Conservation (phyloP, 2,329 filamentous ascomycete species). For the Claviceps quebecensis region DNA sequence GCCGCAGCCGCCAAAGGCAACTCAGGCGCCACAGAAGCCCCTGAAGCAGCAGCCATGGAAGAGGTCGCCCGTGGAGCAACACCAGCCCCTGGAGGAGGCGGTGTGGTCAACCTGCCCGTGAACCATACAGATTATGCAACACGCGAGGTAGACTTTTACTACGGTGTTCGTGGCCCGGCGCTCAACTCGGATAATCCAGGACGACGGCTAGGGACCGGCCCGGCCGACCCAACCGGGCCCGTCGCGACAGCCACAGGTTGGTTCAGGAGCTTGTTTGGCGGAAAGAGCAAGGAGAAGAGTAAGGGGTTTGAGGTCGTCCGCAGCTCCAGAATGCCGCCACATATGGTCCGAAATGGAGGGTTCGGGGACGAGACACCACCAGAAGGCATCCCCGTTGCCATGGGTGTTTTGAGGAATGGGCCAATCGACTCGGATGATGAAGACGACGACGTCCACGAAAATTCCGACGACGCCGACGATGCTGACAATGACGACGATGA, state of each 20-base stretch:
- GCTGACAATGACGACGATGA: conserved; percentile 22
- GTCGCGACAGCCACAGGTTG: conserved; percentile 82
- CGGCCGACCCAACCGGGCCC: conserved; percentile 84
- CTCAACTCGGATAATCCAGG: conserved; percentile 69
- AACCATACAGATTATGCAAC: conserved; percentile 77
- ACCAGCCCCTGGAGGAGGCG: conserved; percentile 26
- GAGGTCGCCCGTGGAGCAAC: conserved; percentile 30
- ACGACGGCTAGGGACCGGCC: conserved; percentile 80
- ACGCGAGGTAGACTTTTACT: conserved; percentile 93
- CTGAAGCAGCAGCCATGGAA: conserved; percentile 23
- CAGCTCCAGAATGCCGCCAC: conserved; percentile 72
- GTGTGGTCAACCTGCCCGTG: conserved; percentile 25
- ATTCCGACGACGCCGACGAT: neutral
- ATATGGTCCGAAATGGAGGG: conserved; percentile 40
- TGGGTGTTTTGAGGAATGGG: conserved; percentile 43
- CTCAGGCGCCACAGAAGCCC: conserved; percentile 9
- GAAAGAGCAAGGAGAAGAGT: conserved; percentile 83
- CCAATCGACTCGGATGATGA: conserved; percentile 53
- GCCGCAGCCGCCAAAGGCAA: neutral
- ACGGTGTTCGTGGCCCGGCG: conserved; percentile 78
- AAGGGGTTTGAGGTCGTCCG: conserved; percentile 96
- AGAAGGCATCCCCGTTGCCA: conserved; percentile 51
- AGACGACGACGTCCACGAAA: conserved; percentile 8
- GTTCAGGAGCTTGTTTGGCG: conserved; percentile 66
- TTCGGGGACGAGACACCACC: conserved; percentile 53